These are phyloP conservation scores for Suillus discolor DNA, from an alignment of 768 basidiomycete species.

Conservation along the genomic window DNA sequence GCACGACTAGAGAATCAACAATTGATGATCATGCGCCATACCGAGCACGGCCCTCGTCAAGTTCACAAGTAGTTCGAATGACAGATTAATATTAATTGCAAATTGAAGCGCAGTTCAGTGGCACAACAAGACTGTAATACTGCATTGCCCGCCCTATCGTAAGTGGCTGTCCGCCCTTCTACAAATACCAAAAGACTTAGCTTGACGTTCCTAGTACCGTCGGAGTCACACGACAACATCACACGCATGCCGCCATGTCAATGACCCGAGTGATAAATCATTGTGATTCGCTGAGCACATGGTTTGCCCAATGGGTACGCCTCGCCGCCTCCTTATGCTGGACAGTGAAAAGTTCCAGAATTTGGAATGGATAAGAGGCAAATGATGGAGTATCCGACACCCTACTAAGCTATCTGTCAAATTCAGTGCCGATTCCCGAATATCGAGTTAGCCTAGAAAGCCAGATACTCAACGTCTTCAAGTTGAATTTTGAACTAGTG, in stretches of 20 bases:
- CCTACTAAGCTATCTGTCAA: not conserved
- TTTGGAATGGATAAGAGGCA: not conserved
- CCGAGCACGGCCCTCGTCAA: too few species aligned
- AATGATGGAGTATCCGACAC: not conserved
- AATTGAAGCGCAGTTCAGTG: not conserved
- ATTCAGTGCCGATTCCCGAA: not conserved
- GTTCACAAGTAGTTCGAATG: not conserved
- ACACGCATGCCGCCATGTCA: not conserved
- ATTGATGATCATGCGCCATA: too few species aligned
- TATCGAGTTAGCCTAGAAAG: not conserved
- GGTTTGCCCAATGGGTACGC: not conserved
- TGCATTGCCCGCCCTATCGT: not conserved
- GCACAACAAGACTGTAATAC: not conserved
- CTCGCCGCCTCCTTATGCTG: not conserved
- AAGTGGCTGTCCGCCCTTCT: too few species aligned
- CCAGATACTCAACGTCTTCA: not conserved
- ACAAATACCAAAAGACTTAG: not conserved
- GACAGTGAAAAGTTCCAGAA: not conserved
- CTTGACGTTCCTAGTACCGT: not conserved
- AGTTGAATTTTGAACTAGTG: not conserved
- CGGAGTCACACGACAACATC: not conserved
- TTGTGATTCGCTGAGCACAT: not conserved
- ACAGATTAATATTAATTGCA: too few species aligned
- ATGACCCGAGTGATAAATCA: not conserved
- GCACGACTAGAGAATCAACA: too few species aligned